phyloP scores from a whole-genome alignment of 768 basidiomycete genomes.

The Astraeus odoratus region DNA sequence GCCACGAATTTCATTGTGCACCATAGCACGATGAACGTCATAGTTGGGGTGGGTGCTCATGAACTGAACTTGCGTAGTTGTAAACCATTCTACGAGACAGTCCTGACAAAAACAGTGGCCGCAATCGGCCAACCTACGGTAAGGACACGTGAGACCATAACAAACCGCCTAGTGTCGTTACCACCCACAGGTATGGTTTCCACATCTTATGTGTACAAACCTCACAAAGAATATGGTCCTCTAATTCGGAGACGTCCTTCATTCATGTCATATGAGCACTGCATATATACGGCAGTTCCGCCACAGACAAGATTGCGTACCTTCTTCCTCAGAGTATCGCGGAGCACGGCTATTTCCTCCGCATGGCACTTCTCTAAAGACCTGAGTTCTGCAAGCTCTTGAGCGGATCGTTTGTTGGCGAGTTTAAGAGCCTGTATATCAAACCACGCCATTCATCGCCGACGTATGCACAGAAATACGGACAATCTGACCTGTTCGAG shows the following conservation, averaged over 20 bases:
- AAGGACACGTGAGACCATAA: constrained; percentile 3
- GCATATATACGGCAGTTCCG: not conserved
- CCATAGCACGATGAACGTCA: constrained; percentile 23
- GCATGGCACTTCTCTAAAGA: not conserved
- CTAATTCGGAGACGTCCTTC: constrained; percentile 39
- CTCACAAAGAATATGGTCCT: constrained; percentile 54
- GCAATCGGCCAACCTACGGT: constrained; percentile 49
- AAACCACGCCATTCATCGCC: not conserved
- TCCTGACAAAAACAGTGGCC: constrained; percentile 64
- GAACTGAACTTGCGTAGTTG: constrained; percentile 43
- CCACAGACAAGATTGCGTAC: not conserved
- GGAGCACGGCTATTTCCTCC: constrained; percentile 1
- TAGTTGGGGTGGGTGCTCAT: constrained; percentile 41
- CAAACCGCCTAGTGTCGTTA: not conserved
- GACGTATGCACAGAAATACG: not conserved
- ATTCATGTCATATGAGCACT: not conserved
- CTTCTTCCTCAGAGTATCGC: not conserved
- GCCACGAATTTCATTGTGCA: constrained; percentile 12
- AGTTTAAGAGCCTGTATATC: constrained; percentile 16
- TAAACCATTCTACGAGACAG: constrained; percentile 54
- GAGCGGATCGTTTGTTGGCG: constrained; percentile 6
- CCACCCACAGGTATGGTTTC: constrained; percentile 56
- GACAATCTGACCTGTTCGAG: constrained; percentile 34
- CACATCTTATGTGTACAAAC: constrained; percentile 61
- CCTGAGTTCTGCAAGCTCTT: constrained; percentile 19